phyloP scores from a whole-genome alignment of 768 basidiomycete species.

The Lentinula boryana region DNA sequence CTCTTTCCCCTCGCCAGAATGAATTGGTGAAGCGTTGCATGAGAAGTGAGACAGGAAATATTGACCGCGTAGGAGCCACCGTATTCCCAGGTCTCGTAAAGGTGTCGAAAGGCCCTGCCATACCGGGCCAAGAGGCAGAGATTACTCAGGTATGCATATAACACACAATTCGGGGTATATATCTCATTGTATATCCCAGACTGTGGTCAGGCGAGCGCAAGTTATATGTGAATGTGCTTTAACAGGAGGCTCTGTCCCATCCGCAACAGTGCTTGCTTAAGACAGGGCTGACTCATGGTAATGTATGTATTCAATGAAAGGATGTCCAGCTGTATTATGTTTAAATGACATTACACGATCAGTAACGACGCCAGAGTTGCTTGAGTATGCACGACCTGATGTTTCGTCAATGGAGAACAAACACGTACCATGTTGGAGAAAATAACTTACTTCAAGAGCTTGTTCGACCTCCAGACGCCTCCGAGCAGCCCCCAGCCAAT shows the following conservation, averaged over 20 bases:
- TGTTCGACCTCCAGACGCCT: slow-evolving; percentile 87
- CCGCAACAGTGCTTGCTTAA: background rate
- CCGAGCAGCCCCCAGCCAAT: slow-evolving; percentile 91
- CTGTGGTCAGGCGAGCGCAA: slow-evolving; percentile 77
- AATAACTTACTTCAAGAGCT: slow-evolving; percentile 66
- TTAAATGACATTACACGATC: slow-evolving; percentile 46
- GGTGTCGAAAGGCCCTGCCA: slow-evolving; percentile 41
- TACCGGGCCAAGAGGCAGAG: slow-evolving; percentile 33
- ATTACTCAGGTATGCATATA: slow-evolving; percentile 39
- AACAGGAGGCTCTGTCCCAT: slow-evolving; percentile 23
- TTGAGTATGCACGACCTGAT: slow-evolving; percentile 74
- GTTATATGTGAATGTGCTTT: slow-evolving; percentile 85
- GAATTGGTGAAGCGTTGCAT: slow-evolving; percentile 82
- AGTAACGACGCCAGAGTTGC: slow-evolving; percentile 79
- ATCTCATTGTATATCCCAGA: slow-evolving; percentile 23
- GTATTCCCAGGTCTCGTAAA: slow-evolving; percentile 89
- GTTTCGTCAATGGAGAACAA: slow-evolving; percentile 8
- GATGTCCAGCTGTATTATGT: slow-evolving; percentile 5
- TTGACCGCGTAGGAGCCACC: slow-evolving; percentile 74
- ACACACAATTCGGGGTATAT: background rate
- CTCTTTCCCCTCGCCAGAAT: slow-evolving; percentile 71
- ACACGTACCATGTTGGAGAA: background rate
- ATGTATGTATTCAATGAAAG: background rate
- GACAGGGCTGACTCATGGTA: background rate
- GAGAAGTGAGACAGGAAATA: slow-evolving; percentile 66